Conservation (phyloP, 2,329 filamentous ascomycete genomes). For the Daldinia sp. region DNA sequence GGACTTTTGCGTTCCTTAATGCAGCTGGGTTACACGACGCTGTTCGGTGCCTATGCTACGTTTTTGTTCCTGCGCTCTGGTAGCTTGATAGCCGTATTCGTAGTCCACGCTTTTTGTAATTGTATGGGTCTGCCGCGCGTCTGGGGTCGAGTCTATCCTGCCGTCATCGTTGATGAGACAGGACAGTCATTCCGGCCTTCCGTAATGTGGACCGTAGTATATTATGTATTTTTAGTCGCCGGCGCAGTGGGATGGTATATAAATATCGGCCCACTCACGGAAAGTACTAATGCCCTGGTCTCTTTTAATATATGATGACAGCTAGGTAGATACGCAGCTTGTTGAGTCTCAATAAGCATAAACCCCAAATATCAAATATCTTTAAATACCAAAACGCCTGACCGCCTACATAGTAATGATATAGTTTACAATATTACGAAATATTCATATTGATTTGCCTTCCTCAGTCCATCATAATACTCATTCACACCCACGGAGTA, state of each 20-base stretch:
- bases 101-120: conserved; percentile 92
- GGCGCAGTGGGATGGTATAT: conserved; percentile 80
- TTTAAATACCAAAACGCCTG: too few relatives aligned
- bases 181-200: conserved; percentile 51
- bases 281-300: conserved; percentile 66
- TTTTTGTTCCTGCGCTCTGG: conserved; percentile 90
- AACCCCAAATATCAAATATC: not conserved
- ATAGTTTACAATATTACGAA: not conserved
- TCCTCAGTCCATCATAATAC: not conserved
- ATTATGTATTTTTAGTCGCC: conserved; percentile 80
- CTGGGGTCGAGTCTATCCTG: conserved; percentile 79
- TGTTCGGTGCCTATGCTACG: conserved; percentile 94
- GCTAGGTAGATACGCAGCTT: not conserved
- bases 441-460: not conserved
- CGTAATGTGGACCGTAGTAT: conserved; percentile 77
- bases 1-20: conserved; percentile 79
- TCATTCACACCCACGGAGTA: too few relatives aligned
- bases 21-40: conserved; percentile 89
- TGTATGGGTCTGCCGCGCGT: conserved; percentile 88
- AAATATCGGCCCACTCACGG: conserved; percentile 78
- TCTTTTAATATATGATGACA: conserved; percentile 46
- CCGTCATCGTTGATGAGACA: conserved; percentile 40
- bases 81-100: conserved; percentile 79
- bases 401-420: not conserved
- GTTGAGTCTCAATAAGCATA: not conserved